Percentiles rank a stretch among this genome's conserved stretches.
phyloP scores from a whole-genome alignment of 1,284 basidiomycete species.

The Cutaneotrichosporon curvatum region DNA sequence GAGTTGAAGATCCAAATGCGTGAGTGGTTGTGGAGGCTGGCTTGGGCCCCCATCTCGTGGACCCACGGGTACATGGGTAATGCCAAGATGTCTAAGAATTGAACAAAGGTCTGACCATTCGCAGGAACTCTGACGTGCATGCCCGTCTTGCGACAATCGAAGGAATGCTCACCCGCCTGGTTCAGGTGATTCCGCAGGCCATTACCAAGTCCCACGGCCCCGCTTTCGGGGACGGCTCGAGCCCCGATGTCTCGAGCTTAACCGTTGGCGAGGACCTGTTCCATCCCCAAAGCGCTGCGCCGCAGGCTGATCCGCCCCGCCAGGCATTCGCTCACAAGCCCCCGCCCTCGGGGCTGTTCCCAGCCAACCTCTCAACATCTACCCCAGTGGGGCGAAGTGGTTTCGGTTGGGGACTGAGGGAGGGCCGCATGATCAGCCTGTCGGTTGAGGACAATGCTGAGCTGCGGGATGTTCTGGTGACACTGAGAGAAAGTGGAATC shows the following conservation, averaged over 20 bases:
- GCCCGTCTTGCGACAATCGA: slow-evolving; percentile 44
- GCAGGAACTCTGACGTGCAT: slow-evolving; percentile 44
- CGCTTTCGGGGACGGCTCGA: slow-evolving; percentile 17
- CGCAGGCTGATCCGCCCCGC: slow-evolving; percentile 18
- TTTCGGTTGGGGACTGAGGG: slow-evolving; percentile 41
- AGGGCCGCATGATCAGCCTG: slow-evolving; percentile 38
- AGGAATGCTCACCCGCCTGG: slow-evolving; percentile 38
- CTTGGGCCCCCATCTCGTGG: not conserved
- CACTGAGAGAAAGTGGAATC: slow-evolving; percentile 45
- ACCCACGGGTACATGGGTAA: not conserved
- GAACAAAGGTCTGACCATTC: slow-evolving; percentile 1
- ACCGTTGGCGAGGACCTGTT: slow-evolving; percentile 38
- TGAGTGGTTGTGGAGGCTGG: slow-evolving; percentile 23
- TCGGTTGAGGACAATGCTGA: slow-evolving; percentile 36
- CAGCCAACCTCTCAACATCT: slow-evolving; percentile 27
- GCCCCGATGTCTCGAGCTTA: slow-evolving; percentile 35
- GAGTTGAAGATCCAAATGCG: slow-evolving; percentile 46
- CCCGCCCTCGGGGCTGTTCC: slow-evolving; percentile 41
- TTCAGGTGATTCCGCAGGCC: slow-evolving; percentile 26
- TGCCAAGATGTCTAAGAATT: not conserved
- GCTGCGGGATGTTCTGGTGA: slow-evolving; percentile 40
- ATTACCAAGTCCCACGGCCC: not conserved
- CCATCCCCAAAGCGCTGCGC: slow-evolving; percentile 30
- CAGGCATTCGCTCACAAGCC: slow-evolving; percentile 36
- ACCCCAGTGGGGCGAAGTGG: slow-evolving; percentile 32